phyloP scores from a whole-genome alignment of 2,329 filamentous ascomycete species.

The Penicillium janthinellum region DNA sequence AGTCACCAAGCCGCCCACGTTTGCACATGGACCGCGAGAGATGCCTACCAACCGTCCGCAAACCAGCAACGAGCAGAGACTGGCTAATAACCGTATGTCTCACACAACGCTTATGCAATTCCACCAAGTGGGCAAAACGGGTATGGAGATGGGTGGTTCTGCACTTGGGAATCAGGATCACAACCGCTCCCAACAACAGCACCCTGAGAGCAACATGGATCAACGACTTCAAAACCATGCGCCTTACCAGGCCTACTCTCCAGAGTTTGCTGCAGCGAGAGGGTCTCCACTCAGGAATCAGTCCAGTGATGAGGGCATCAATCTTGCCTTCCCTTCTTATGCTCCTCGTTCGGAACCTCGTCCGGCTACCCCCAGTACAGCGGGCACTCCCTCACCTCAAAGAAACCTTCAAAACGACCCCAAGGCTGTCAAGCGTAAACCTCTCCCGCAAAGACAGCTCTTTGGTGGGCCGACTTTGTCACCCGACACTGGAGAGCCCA shows the following conservation, averaged over 20 bases:
- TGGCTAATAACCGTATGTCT: conserved; percentile 82
- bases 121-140: conserved; percentile 65
- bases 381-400: conserved; percentile 15
- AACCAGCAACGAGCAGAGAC: conserved; percentile 74
- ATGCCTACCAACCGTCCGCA: conserved; percentile 70
- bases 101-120: conserved; percentile 78
- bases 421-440: conserved; percentile 55
- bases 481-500: conserved; percentile 37
- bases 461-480: conserved; percentile 21
- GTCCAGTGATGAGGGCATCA: conserved; percentile 22
- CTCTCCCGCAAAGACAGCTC: conserved; percentile 47
- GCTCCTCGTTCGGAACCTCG: conserved; percentile 23
- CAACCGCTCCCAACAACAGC: conserved; percentile 25
- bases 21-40: conserved; percentile 73
- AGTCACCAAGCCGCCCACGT: conserved; percentile 75
- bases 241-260: neutral
- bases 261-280: neutral
- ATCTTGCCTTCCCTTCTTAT: conserved; percentile 30
- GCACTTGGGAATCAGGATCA: conserved; percentile 40
- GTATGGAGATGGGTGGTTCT: conserved; percentile 41
- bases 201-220: conserved; percentile 10
- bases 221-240: conserved; percentile 9
- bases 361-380: conserved; percentile 15
- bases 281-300: conserved; percentile 7
- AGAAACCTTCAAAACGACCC: conserved; percentile 39